These are phyloP conservation scores for Emergomyces africanus DNA, from an alignment of 2,329 filamentous ascomycete species.

Conservation along the genomic window DNA sequence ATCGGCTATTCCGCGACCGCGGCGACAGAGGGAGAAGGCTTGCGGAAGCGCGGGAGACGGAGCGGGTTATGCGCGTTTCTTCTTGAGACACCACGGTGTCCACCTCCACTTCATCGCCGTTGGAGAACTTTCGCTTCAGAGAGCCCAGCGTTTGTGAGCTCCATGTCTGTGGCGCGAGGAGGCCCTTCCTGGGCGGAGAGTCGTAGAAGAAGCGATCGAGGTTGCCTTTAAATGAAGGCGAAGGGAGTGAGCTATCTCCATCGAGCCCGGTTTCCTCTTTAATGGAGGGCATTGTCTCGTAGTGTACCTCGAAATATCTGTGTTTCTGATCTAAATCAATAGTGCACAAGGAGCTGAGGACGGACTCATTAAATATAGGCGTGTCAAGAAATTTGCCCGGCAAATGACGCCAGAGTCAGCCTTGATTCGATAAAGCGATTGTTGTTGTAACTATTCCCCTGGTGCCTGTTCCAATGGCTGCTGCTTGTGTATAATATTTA, in stretches of 20 bases:
- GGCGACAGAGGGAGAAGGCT: neutral
- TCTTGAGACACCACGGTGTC: neutral
- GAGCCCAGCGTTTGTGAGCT: neutral
- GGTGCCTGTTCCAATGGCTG: too few species aligned
- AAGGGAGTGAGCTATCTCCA: neutral
- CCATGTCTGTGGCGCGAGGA: neutral
- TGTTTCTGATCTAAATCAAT: neutral
- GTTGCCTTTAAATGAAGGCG: neutral
- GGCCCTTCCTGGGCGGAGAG: neutral
- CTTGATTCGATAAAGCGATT: too few species aligned
- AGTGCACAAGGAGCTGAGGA: neutral
- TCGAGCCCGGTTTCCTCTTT: neutral
- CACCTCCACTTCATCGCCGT: neutral
- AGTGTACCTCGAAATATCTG: neutral
- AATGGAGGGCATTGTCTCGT: neutral
- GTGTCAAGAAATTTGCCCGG: too few species aligned
- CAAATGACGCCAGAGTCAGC: too few species aligned
- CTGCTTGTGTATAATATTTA: too few species aligned
- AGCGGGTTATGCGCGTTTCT: neutral
- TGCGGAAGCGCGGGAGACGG: neutral
- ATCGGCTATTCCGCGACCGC: neutral
- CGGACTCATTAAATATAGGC: too few species aligned
- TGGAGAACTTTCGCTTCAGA: constrained; percentile 2
- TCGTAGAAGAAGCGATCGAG: constrained; percentile 2
- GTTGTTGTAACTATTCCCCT: too few species aligned